Conservation (phyloP, 306 rosid species). For the Gastrolobium bilobum region DNA sequence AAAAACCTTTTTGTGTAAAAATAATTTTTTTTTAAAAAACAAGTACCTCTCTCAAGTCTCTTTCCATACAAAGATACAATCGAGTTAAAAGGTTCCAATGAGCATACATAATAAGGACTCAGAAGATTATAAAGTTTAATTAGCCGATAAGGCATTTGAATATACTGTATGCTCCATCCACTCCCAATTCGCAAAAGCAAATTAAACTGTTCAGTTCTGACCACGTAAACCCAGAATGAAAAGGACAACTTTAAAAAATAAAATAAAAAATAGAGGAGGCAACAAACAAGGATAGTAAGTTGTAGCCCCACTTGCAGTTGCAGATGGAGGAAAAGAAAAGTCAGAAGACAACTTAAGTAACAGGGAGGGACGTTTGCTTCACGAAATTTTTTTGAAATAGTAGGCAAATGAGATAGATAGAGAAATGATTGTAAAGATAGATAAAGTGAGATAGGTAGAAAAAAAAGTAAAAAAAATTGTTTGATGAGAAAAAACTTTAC, state of each 20-base stretch:
- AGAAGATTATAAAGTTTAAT: not conserved
- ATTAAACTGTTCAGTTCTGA: conserved; percentile 25
- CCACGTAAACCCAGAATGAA: conserved; percentile 18
- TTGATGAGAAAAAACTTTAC: too few species aligned
- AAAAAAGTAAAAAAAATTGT: too few species aligned
- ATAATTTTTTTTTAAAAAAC: not conserved
- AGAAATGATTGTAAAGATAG: too few species aligned
- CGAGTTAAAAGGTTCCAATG: not conserved
- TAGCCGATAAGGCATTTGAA: not conserved
- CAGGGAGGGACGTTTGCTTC: too few species aligned
- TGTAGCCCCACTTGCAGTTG: conserved; percentile 35
- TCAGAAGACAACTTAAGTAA: conserved; percentile 8
- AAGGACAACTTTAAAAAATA: conserved; percentile 4
- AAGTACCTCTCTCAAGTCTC: not conserved
- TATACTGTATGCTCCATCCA: not conserved
- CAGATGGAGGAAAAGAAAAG: not conserved
- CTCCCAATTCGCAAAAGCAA: not conserved
- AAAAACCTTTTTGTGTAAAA: not conserved
- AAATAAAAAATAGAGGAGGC: not conserved
- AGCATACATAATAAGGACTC: not conserved
- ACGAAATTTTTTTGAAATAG: too few species aligned
- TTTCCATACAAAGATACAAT: not conserved
- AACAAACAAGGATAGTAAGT: not conserved
- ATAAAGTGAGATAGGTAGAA: too few species aligned
- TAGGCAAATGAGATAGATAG: too few species aligned